Evolutionary conservation across 2,329 filamentous ascomycete genomes (phyloP).

Genomic region (Diplodia sapinea): DNA sequence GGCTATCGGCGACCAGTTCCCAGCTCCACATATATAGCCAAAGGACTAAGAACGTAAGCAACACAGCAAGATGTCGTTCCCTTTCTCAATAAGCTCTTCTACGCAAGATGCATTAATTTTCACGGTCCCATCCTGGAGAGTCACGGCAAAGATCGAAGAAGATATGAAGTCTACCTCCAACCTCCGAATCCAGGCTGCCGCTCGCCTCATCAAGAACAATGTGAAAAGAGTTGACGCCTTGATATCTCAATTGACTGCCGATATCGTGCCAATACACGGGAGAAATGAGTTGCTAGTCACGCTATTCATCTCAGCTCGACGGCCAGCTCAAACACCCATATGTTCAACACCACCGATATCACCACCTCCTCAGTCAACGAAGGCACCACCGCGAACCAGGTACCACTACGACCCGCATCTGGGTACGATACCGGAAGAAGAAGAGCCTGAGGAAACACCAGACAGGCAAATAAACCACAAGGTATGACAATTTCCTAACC

Average conservation of each 20-base stretch:
- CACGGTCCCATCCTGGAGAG: not conserved
- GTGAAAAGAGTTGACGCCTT: no score
- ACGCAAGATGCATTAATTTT: not conserved
- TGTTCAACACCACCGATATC: not conserved
- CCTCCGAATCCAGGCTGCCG: not conserved
- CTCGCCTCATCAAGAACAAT: no score
- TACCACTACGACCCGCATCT: not conserved
- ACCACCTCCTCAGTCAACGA: not conserved
- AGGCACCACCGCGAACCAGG: not conserved
- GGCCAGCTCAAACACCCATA: not conserved
- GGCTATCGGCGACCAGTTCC: no score
- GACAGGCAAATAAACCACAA: not conserved
- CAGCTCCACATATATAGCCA: slow-evolving; percentile 66
- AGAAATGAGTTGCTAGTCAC: slow-evolving; percentile 5
- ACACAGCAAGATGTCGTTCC: not conserved
- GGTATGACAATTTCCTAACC: not conserved
- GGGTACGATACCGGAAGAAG: not conserved
- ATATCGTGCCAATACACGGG: slow-evolving; percentile 6
- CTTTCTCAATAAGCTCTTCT: not conserved
- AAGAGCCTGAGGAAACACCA: not conserved
- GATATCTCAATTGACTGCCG: no score
- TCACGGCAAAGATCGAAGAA: not conserved
- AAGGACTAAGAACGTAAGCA: not conserved
- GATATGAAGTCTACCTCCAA: not conserved
- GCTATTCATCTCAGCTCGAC: not conserved